Percentiles rank a stretch among this genome's conserved stretches.
Evolutionary conservation across 352 stramenopile genomes (phyloP).

Genomic region (Globisporangium lucens): DNA sequence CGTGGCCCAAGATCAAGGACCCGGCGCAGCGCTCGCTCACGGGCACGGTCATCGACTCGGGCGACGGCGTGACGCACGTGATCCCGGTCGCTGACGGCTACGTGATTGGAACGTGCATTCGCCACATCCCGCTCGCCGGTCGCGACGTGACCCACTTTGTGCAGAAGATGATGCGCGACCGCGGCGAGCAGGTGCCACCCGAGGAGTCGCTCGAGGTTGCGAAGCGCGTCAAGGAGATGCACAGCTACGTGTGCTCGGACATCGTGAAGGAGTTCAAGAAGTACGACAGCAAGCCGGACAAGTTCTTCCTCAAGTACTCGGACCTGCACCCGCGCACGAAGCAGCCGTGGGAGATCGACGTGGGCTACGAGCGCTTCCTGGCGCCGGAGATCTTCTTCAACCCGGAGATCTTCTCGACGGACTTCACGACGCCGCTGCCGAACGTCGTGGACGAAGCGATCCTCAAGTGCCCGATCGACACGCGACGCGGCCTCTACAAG

Average conservation of each 20-base stretch:
- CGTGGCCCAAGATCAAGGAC: slow-evolving; percentile 90
- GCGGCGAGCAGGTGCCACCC: slow-evolving; percentile 88
- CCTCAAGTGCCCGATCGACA: slow-evolving; percentile 95
- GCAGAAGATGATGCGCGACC: slow-evolving; percentile 91
- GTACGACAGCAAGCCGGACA: slow-evolving; percentile 91
- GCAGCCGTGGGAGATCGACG: slow-evolving; percentile 86
- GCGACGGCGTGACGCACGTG: slow-evolving; percentile 93
- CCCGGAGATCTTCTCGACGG: slow-evolving; percentile 94
- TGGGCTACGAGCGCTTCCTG: slow-evolving; percentile 94
- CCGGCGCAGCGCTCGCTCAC: slow-evolving; percentile 88
- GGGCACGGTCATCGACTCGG: slow-evolving; percentile 93
- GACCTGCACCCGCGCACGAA: slow-evolving; percentile 78
- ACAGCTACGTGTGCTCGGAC: slow-evolving; percentile 95
- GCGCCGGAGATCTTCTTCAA: slow-evolving; percentile 97
- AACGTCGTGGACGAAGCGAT: slow-evolving; percentile 95
- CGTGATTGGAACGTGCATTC: slow-evolving; percentile 94
- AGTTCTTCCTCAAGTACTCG: slow-evolving; percentile 89
- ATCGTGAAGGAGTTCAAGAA: slow-evolving; percentile 96
- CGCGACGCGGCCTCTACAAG: slow-evolving; percentile 92
- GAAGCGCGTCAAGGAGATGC: slow-evolving; percentile 92
- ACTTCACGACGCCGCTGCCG: slow-evolving; percentile 92
- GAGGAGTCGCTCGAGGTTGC: slow-evolving; percentile 91
- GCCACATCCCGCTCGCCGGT: slow-evolving; percentile 92
- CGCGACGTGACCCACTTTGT: slow-evolving; percentile 96
- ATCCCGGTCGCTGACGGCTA: slow-evolving; percentile 95